These are phyloP conservation scores for Rhytidhysteron rufulum DNA, from an alignment of 2,329 filamentous ascomycete genomes.

Conservation along the genomic window DNA sequence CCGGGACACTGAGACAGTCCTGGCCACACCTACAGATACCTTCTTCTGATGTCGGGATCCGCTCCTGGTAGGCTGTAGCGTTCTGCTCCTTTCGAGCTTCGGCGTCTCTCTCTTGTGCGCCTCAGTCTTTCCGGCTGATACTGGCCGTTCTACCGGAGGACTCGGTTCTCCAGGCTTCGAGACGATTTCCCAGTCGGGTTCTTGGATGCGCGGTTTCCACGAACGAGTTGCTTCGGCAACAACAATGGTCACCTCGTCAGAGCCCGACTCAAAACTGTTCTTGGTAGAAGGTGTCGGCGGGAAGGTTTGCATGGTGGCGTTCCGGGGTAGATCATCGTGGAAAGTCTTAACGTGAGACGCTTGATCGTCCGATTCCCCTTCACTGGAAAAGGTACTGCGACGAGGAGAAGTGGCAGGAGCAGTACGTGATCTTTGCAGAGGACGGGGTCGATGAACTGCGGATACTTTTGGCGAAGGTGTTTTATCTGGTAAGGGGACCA, in stretches of 20 bases:
- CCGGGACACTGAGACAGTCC: constrained; percentile 28
- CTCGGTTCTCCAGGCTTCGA: constrained; percentile 11
- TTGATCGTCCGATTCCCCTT: constrained; percentile 6
- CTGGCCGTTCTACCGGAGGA: background rate
- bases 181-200: constrained; percentile 30
- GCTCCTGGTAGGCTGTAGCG: background rate
- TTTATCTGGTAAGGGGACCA: constrained; percentile 11
- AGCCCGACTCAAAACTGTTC: constrained; percentile 27
- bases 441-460: constrained; percentile 15
- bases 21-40: constrained; percentile 29
- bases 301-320: constrained; percentile 8
- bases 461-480: constrained; percentile 23
- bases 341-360: constrained; percentile 2
- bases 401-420: constrained; percentile 26
- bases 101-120: background rate
- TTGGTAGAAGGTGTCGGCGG: constrained; percentile 23
- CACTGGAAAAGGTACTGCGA: constrained; percentile 13
- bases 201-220: constrained; percentile 19
- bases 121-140: background rate
- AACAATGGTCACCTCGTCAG: constrained; percentile 24
- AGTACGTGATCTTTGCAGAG: constrained; percentile 26
- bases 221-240: constrained; percentile 15
- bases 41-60: constrained; percentile 9
- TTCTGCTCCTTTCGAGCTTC: background rate
- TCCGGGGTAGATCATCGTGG: background rate